phyloP scores from a whole-genome alignment of 129 eudicot species.

The Escallonia rubra region DNA sequence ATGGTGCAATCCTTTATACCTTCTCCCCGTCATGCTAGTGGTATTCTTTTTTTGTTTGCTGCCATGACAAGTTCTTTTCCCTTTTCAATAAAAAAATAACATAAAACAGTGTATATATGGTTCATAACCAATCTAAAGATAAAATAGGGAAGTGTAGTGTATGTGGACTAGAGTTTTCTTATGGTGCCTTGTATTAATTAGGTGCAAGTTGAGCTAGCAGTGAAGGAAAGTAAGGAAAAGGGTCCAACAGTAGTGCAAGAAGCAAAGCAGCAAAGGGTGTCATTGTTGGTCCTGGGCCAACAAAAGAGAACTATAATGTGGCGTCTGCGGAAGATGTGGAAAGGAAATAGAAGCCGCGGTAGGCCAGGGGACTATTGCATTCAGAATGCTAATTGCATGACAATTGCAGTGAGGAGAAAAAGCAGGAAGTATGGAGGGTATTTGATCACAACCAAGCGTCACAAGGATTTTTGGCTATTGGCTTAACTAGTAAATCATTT shows the following conservation, averaged over 20 bases:
- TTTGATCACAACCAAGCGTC: slow-evolving; percentile 71
- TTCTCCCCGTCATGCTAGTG: too few species aligned
- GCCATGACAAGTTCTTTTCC: too few species aligned
- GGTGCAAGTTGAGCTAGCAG: slow-evolving; percentile 59
- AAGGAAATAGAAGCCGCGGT: slow-evolving; percentile 34
- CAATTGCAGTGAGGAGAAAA: slow-evolving; percentile 68
- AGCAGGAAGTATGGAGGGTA: slow-evolving; percentile 68
- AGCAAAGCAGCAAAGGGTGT: slow-evolving; percentile 39
- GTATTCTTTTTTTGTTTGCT: too few species aligned
- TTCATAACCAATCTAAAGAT: not conserved
- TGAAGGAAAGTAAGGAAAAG: slow-evolving; percentile 52
- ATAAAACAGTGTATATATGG: too few species aligned
- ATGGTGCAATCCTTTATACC: too few species aligned
- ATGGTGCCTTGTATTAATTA: slow-evolving; percentile 1
- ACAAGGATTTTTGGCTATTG: slow-evolving; percentile 77
- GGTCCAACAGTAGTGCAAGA: slow-evolving; percentile 53
- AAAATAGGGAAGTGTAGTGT: too few species aligned
- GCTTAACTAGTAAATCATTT: slow-evolving; percentile 26
- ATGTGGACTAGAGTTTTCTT: not conserved
- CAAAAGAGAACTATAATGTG: slow-evolving; percentile 47
- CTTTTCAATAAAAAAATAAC: too few species aligned
- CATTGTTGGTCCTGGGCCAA: slow-evolving; percentile 61
- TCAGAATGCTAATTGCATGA: slow-evolving; percentile 64
- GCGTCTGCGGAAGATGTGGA: slow-evolving; percentile 53
- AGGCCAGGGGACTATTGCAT: slow-evolving; percentile 52